A percentile compares a stretch with the other conserved stretches of the same genome.
These are phyloP conservation scores for Polyplosphaeria fusca DNA, from an alignment of 495 filamentous ascomycete genomes.

Conservation along the genomic window DNA sequence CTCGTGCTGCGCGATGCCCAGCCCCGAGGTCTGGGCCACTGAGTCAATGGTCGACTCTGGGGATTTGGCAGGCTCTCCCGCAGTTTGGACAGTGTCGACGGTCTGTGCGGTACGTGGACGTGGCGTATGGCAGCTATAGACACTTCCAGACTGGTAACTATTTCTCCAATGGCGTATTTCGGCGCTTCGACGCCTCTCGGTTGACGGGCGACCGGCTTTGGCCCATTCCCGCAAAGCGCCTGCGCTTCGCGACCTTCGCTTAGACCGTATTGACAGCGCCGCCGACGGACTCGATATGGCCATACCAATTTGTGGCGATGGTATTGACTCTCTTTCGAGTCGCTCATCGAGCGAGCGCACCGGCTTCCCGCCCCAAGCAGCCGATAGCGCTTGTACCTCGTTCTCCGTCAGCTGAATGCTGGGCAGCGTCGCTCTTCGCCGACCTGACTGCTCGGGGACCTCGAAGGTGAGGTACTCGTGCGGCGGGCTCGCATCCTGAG, in stretches of 20 bases:
- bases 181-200: conserved; percentile 27
- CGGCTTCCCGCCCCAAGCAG: conserved; percentile 1
- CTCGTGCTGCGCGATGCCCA: conserved; percentile 4
- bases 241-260: conserved; percentile 35
- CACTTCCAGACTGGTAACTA: conserved; percentile 23
- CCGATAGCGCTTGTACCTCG: conserved; percentile 13
- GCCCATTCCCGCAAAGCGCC: conserved; percentile 34
- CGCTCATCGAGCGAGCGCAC: conserved; percentile 20
- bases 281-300: conserved; percentile 30
- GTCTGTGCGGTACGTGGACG: conserved; percentile 19
- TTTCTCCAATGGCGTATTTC: conserved; percentile 35
- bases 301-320: conserved; percentile 30
- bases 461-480: conserved; percentile 32
- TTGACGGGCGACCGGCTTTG: conserved; percentile 6
- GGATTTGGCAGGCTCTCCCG: not conserved
- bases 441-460: not conserved
- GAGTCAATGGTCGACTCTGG: no score
- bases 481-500: conserved; percentile 28
- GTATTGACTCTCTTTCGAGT: conserved; percentile 11
- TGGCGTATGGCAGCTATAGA: conserved; percentile 25
- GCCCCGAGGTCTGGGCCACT: not conserved
- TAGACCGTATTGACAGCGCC: conserved; percentile 16
- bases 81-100: conserved; percentile 19
- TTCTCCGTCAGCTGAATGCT: conserved; percentile 22
- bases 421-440: conserved; percentile 33